phyloP scores from a whole-genome alignment of 345 rosid species.

The Tarenaya hassleriana region DNA sequence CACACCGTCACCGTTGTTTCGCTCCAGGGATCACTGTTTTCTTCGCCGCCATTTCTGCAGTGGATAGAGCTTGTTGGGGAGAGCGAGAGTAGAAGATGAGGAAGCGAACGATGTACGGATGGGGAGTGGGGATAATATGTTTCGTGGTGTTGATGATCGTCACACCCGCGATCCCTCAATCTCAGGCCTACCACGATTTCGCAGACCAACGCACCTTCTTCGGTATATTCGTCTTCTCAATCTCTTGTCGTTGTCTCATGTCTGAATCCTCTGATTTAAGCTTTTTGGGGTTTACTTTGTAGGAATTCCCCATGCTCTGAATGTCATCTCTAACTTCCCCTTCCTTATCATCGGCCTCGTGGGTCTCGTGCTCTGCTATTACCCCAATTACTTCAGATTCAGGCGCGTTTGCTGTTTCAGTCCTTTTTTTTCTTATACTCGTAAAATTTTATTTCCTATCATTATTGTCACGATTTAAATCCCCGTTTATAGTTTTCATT shows the following conservation, averaged over 20 bases:
- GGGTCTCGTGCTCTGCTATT: conserved; percentile 73
- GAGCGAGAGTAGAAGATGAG: conserved; percentile 32
- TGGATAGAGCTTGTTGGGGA: no score
- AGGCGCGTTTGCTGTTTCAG: conserved; percentile 42
- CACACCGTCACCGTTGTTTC: no score
- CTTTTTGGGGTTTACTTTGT: not conserved
- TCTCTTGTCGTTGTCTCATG: conserved; percentile 1
- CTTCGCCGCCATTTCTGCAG: no score
- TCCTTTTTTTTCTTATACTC: no score
- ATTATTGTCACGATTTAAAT: no score
- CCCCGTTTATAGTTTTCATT: no score
- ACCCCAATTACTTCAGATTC: conserved; percentile 62
- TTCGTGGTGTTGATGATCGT: conserved; percentile 78
- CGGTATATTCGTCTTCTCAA: conserved; percentile 32
- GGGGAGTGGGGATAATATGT: conserved; percentile 58
- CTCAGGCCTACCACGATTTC: conserved; percentile 77
- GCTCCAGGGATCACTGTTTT: no score
- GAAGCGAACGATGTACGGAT: conserved; percentile 46
- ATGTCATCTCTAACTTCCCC: conserved; percentile 89
- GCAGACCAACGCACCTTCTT: conserved; percentile 82
- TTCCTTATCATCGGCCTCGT: conserved; percentile 74
- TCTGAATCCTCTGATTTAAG: conserved; percentile 3
- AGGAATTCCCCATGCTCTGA: conserved; percentile 81
- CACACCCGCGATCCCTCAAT: conserved; percentile 79
- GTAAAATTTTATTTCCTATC: no score